phyloP scores from a whole-genome alignment of 2,329 filamentous ascomycete genomes.

The Alternaria brassicae region DNA sequence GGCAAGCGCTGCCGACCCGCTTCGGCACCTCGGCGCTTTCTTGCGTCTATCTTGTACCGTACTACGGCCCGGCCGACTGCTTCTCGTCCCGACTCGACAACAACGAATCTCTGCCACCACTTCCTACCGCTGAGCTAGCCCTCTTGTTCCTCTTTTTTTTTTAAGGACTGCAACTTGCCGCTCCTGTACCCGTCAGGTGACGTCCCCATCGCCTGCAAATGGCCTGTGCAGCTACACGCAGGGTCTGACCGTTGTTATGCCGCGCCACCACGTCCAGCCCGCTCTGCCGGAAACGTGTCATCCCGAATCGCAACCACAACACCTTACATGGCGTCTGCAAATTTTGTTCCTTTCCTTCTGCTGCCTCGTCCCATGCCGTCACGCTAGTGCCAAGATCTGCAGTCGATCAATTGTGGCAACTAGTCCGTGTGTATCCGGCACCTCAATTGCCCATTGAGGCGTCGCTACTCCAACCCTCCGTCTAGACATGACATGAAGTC shows the following conservation, averaged over 20 bases:
- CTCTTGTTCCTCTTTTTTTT: background rate
- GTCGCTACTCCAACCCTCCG: background rate
- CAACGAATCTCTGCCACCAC: background rate
- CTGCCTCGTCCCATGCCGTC: background rate
- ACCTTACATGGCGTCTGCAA: background rate
- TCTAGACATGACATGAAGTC: background rate
- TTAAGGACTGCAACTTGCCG: constrained; percentile 10
- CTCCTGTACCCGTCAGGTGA: background rate
- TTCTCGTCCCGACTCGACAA: constrained; percentile 6
- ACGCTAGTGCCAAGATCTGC: constrained; percentile 4
- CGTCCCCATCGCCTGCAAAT: background rate
- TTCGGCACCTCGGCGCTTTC: constrained; percentile 2
- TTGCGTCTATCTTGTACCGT: background rate
- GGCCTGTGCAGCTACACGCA: constrained; percentile 2
- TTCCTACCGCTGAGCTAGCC: constrained; percentile 1
- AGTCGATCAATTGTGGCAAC: background rate
- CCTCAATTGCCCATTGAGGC: background rate
- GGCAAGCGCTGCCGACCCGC: constrained; percentile 6
- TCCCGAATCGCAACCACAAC: background rate
- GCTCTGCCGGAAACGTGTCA: background rate
- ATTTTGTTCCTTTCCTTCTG: background rate
- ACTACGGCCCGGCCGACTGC: constrained; percentile 10
- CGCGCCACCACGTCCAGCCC: constrained; percentile 7
- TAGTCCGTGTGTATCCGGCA: background rate
- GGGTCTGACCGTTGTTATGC: constrained; percentile 1